These are phyloP conservation scores for Kluyveromyces starmeri DNA, from an alignment of 805 yeast species.

Conservation along the genomic window DNA sequence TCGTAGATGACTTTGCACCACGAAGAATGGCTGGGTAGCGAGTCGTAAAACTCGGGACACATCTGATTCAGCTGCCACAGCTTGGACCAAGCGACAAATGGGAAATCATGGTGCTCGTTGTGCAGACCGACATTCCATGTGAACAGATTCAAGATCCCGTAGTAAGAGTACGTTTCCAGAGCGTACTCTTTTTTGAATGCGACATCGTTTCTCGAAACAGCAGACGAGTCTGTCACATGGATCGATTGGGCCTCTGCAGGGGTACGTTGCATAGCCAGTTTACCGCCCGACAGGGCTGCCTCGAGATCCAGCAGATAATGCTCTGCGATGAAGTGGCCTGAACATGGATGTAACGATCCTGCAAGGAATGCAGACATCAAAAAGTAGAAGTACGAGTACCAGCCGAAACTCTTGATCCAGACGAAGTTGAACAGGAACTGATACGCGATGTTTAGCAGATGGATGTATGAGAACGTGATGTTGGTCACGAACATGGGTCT, in stretches of 20 bases:
- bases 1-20: constrained; percentile 73
- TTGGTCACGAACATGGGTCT: constrained; percentile 82
- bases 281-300: constrained; percentile 16
- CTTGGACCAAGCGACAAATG: constrained; percentile 84
- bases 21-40: constrained; percentile 64
- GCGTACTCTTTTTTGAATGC: constrained; percentile 24
- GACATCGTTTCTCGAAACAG: constrained; percentile 9
- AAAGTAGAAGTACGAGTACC: constrained; percentile 55
- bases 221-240: constrained; percentile 6
- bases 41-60: constrained; percentile 75
- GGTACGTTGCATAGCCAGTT: constrained; percentile 20
- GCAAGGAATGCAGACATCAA: constrained; percentile 74
- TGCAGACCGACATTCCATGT: constrained; percentile 94
- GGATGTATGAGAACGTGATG: constrained; percentile 66
- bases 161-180: constrained; percentile 79
- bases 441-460: constrained; percentile 49
- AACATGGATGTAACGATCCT: constrained; percentile 87
- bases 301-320: constrained; percentile 70
- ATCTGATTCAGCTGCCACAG: constrained; percentile 53
- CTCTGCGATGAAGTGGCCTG: constrained; percentile 95
- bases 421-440: constrained; percentile 53
- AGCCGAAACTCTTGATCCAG: constrained; percentile 54
- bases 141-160: constrained; percentile 65
- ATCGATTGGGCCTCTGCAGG: constrained; percentile 7
- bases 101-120: constrained; percentile 94